These are phyloP conservation scores for Kodamaea plutei DNA, from an alignment of 1,139 yeast species.

Conservation along the genomic window DNA sequence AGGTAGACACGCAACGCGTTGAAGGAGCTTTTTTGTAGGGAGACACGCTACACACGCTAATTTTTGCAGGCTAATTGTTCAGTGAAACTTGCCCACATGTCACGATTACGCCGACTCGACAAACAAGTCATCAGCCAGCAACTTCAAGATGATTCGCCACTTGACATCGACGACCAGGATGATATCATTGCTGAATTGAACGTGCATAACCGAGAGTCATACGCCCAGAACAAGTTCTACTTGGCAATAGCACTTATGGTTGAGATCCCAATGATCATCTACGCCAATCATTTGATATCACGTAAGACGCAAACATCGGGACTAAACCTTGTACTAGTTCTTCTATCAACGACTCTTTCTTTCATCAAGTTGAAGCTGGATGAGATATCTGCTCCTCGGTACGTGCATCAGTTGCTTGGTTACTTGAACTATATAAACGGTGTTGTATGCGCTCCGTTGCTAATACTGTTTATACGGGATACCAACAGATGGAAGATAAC, in stretches of 20 bases:
- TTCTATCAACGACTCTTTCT: conserved; percentile 9
- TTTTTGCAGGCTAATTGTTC: no score
- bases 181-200: conserved; percentile 10
- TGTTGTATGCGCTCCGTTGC: conserved; percentile 11
- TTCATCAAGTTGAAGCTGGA: conserved; percentile 7
- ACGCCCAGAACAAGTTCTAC: conserved; percentile 6
- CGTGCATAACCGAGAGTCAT: conserved; percentile 10
- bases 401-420: neutral
- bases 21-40: no score
- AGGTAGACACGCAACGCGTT: no score
- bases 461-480: conserved; percentile 4
- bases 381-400: conserved; percentile 1
- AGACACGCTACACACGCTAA: no score
- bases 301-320: conserved; percentile 4
- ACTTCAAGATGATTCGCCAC: conserved; percentile 6
- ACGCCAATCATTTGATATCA: conserved; percentile 7
- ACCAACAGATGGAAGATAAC: conserved; percentile 5
- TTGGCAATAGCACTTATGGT: conserved; percentile 10
- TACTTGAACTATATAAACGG: conserved; percentile 9
- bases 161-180: conserved; percentile 15
- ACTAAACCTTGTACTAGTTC: conserved; percentile 9
- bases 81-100: no score
- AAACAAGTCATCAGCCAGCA: conserved; percentile 12
- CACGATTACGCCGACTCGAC: no score
- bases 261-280: conserved; percentile 13